Conservation (phyloP, 257 asterid species). For the Rauvolfia tetraphylla region DNA sequence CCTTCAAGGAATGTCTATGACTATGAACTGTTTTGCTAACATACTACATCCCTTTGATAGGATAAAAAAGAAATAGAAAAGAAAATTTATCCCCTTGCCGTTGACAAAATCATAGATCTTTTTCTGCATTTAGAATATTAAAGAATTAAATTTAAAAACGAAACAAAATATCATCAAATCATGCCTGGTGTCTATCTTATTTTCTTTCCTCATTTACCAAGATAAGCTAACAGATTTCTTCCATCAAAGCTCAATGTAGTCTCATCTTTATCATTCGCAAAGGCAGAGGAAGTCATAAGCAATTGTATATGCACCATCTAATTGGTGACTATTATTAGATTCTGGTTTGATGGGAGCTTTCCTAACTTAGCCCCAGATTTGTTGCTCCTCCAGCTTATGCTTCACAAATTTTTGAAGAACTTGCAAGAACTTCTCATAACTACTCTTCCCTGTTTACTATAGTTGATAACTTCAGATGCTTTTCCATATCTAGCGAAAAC, state of each 20-base stretch:
- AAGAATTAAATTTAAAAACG: neutral
- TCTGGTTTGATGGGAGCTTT: no score
- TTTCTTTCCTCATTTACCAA: neutral
- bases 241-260: neutral
- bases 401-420: no score
- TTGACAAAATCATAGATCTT: no score
- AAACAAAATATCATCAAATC: no score
- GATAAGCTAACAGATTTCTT: neutral
- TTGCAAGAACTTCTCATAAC: no score
- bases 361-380: no score
- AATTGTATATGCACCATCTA: neutral
- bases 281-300: neutral
- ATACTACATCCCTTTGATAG: neutral
- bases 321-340: no score
- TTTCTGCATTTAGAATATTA: no score
- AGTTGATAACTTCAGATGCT: neutral
- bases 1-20: neutral
- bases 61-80: no score
- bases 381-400: no score
- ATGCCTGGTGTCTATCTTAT: neutral
- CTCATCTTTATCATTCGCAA: neutral
- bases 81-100: no score
- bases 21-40: neutral
- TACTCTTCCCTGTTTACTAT: no score
- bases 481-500: neutral